These are phyloP conservation scores for Brassica carinata DNA, from an alignment of 345 rosid species.

Conservation along the genomic window DNA sequence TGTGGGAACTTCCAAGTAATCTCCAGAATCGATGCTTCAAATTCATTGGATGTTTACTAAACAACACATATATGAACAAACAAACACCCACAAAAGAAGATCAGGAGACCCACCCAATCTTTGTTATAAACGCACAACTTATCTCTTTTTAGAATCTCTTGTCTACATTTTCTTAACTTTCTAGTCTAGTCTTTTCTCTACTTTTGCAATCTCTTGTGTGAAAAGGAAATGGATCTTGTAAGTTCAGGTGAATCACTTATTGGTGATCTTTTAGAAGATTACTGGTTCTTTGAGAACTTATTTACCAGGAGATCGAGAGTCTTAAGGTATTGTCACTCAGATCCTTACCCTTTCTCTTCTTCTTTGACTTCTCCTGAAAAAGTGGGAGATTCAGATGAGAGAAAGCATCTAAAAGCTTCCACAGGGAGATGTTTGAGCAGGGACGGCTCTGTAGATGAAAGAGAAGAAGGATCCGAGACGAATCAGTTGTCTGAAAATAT, in stretches of 20 bases:
- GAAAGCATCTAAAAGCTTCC: slow-evolving; percentile 22
- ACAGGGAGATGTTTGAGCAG: not conserved
- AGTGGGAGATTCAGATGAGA: slow-evolving; percentile 21
- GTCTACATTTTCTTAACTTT: slow-evolving; percentile 12
- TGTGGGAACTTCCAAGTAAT: slow-evolving; percentile 40
- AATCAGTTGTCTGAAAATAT: slow-evolving; percentile 25
- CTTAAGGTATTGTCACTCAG: slow-evolving; percentile 58
- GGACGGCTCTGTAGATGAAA: slow-evolving; percentile 10
- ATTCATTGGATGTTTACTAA: slow-evolving; percentile 25
- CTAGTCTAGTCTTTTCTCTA: not conserved
- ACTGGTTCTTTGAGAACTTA: slow-evolving; percentile 69
- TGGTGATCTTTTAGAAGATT: slow-evolving; percentile 63
- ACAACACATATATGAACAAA: slow-evolving; percentile 45
- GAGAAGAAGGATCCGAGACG: slow-evolving; percentile 19
- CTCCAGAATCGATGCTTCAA: slow-evolving; percentile 40
- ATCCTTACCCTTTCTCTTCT: slow-evolving; percentile 57
- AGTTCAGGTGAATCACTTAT: slow-evolving; percentile 41
- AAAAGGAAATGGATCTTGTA: slow-evolving; percentile 33
- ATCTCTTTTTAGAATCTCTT: slow-evolving; percentile 31
- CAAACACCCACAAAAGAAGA: slow-evolving; percentile 25
- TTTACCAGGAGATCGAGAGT: slow-evolving; percentile 42
- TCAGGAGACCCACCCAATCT: slow-evolving; percentile 29
- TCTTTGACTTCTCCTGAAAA: slow-evolving; percentile 28
- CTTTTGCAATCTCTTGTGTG: slow-evolving; percentile 1
- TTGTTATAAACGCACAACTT: slow-evolving; percentile 35